Evolutionary conservation across 768 basidiomycete species (phyloP), one percentile per base, ranked within the genome.

Genomic region (Lactifluus hygrophoroides): DNA sequence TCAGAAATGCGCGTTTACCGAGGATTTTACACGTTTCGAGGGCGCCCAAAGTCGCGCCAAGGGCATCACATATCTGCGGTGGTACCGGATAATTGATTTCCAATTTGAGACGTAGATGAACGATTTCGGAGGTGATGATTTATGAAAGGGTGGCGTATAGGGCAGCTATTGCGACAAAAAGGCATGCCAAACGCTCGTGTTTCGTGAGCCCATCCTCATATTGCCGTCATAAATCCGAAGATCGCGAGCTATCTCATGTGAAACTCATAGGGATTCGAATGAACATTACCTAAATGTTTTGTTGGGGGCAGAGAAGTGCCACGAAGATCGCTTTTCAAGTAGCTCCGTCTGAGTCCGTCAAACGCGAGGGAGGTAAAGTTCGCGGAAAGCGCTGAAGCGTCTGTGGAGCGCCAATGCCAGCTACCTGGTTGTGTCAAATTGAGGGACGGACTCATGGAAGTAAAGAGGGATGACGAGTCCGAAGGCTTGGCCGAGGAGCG

Each of bases 201-300:
- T 51, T 60, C 16, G 34, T 45, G 48, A 44, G 19, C 28, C 21
- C 34, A 44, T 23, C 42, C 19, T 50, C 35, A 0, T 30, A 54
- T 37, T 27, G 48, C 54, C 54, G 17, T 19, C 27, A 42, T 60
- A 60, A 50, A 55, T 11, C 58, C 54, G 48, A 55, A 37, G 27
- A 27, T 21, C 32, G 16, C 47, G 9, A 19, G 48, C 27, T 21
- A n/a, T n/a, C 23, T 44, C 48, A 35, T 55, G 47, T 34, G 58
- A 55, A 49, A 23, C 25, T n/a, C 11, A 34, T 17, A 19, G 10
- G 27, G 4, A 21, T 38, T 50, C 47, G 42, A 37, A 37, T 48
- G 34, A 16, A 37, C 51, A 7, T 17, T 10, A 30, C 21, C 42
- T 42, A 9, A 37, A 27, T 37, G 19, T 42, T 19, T 44, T n/a